A percentile compares a stretch with the other conserved stretches of the same genome.
phyloP scores from a whole-genome alignment of 768 basidiomycete species.

The Suillus fuscotomentosus region DNA sequence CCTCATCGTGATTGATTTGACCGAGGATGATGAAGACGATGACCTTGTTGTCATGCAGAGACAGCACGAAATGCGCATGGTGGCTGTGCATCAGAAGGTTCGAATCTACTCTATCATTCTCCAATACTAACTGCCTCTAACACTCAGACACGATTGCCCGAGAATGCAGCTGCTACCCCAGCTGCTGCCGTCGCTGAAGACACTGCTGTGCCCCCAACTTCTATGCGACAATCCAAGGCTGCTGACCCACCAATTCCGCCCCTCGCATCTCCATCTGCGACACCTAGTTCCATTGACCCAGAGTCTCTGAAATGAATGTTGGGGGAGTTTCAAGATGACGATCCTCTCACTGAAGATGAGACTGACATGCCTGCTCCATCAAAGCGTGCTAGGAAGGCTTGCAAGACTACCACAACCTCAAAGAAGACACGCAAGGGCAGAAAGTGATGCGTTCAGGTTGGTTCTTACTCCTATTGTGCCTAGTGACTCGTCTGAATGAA shows the following conservation, averaged over 20 bases:
- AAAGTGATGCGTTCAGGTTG: not conserved
- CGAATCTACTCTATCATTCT: not conserved
- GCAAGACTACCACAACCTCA: not conserved
- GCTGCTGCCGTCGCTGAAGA: not conserved
- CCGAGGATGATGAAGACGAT: not conserved
- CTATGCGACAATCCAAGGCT: not conserved
- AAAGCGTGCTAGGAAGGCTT: not conserved
- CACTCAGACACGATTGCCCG: not conserved
- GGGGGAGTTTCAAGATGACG: not conserved
- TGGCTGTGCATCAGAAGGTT: not conserved
- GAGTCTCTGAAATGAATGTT: not conserved
- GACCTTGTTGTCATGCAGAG: not conserved
- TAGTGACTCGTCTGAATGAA: not conserved
- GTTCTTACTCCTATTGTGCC: too few relatives aligned
- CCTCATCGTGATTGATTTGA: not conserved
- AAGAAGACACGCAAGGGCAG: not conserved
- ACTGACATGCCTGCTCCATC: not conserved
- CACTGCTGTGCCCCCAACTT: not conserved
- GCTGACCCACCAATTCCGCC: not conserved
- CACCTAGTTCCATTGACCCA: too few relatives aligned
- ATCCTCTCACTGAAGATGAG: not conserved
- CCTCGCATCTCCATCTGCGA: not conserved
- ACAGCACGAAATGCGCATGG: not conserved
- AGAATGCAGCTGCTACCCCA: not conserved
- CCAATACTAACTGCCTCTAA: not conserved